Percentiles rank a stretch among this genome's conserved stretches.
Evolutionary conservation across 1,139 yeast genomes (phyloP).

Genomic region (Protomyces macrosporus): DNA sequence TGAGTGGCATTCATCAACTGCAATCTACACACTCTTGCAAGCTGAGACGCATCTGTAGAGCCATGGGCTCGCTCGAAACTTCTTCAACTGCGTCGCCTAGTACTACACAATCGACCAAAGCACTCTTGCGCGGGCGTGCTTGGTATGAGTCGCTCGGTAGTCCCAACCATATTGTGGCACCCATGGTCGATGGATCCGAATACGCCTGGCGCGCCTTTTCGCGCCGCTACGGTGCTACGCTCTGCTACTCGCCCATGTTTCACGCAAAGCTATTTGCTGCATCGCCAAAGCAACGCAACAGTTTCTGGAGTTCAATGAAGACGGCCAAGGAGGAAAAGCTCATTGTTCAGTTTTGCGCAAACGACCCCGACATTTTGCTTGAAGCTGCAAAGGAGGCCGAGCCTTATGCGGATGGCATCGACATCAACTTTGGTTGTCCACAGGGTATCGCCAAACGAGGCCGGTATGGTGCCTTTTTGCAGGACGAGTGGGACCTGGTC

Average conservation of each 20-base stretch:
- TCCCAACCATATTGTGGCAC: slow-evolving; percentile 87
- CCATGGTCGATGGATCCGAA: slow-evolving; percentile 97
- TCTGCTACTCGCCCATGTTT: slow-evolving; percentile 95
- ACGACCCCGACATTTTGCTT: slow-evolving; percentile 79
- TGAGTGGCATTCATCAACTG: neutral
- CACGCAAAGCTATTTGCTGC: slow-evolving; percentile 89
- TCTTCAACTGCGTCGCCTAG: neutral
- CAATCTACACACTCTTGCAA: neutral
- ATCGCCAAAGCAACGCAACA: slow-evolving; percentile 69
- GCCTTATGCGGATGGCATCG: slow-evolving; percentile 90
- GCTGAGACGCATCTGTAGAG: neutral
- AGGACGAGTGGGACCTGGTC: slow-evolving; percentile 95
- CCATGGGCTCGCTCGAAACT: neutral
- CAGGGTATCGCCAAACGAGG: slow-evolving; percentile 96
- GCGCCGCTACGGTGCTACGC: slow-evolving; percentile 81
- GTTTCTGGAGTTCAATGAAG: slow-evolving; percentile 70
- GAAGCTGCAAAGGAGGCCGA: slow-evolving; percentile 75
- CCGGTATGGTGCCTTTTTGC: slow-evolving; percentile 86
- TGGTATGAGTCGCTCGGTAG: slow-evolving; percentile 62
- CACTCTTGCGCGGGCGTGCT: slow-evolving; percentile 55
- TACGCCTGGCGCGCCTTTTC: slow-evolving; percentile 91
- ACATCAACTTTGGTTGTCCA: slow-evolving; percentile 92
- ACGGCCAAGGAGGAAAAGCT: slow-evolving; percentile 80
- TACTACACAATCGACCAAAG: neutral
- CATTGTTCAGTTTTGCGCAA: slow-evolving; percentile 92